Conservation (phyloP, 257 asterid genomes). For the Ballota nigra region DNA sequence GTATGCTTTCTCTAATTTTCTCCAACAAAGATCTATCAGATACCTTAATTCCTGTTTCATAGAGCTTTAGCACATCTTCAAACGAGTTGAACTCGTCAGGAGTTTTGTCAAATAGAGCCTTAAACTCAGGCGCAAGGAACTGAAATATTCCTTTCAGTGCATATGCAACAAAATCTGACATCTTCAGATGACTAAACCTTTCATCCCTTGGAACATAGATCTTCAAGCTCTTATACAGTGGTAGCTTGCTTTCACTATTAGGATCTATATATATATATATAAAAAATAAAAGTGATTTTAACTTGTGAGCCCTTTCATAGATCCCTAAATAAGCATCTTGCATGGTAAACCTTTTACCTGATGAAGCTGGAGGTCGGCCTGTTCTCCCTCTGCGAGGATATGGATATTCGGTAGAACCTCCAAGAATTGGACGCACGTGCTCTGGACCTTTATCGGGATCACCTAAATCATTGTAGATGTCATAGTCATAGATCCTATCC, state of each 20-base stretch:
- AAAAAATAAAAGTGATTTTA: background rate
- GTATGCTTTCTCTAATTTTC: conserved; percentile 42
- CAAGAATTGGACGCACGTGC: conserved; percentile 56
- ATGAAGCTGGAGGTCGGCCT: conserved; percentile 50
- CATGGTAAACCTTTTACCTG: conserved; percentile 36
- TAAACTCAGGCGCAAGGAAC: conserved; percentile 59
- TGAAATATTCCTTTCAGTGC: conserved; percentile 66
- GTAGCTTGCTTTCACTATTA: conserved; percentile 61
- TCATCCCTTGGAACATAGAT: conserved; percentile 85
- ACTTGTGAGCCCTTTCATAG: background rate
- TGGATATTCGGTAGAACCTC: conserved; percentile 64
- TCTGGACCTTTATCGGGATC: conserved; percentile 63
- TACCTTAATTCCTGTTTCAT: conserved; percentile 49
- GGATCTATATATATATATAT: conserved; percentile 47
- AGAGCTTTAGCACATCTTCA: conserved; percentile 60
- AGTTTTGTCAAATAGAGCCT: conserved; percentile 55
- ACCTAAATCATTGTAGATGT: conserved; percentile 64
- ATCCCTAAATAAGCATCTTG: background rate
- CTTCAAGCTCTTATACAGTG: conserved; percentile 47
- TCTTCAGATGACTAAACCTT: conserved; percentile 65
- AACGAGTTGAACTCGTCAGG: conserved; percentile 70
- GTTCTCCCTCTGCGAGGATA: conserved; percentile 88
- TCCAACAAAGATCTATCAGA: conserved; percentile 38
- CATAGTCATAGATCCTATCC: conserved; percentile 77
- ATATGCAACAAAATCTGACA: conserved; percentile 69